A percentile compares a stretch with the other conserved stretches of the same genome.
phyloP scores from a whole-genome alignment of 148 eudicot genomes.

The Chenopodium album region DNA sequence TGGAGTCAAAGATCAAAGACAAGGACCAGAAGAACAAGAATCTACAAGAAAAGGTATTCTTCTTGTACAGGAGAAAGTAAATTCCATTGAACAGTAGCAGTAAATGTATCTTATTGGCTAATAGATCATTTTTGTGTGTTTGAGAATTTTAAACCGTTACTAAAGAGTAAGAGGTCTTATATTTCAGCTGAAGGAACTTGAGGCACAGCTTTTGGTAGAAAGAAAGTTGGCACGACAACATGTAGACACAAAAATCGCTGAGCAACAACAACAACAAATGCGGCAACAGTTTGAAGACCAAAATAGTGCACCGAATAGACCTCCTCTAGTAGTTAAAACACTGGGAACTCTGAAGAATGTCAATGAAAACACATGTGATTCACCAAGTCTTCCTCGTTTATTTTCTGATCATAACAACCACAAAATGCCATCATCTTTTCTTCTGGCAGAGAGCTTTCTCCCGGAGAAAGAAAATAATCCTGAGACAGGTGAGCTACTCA shows the following conservation, averaged over 20 bases:
- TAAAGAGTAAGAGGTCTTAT: background rate
- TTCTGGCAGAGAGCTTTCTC: conserved; percentile 24
- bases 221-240: conserved; percentile 90
- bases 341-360: conserved; percentile 33
- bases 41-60: conserved; percentile 80
- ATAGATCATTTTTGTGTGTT: background rate
- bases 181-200: conserved; percentile 83
- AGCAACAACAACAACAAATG: conserved; percentile 51
- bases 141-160: background rate
- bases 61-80: background rate
- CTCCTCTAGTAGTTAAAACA: conserved; percentile 52
- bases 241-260: conserved; percentile 73
- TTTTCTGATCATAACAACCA: conserved; percentile 39
- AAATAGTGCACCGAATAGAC: conserved; percentile 40
- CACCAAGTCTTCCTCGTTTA: conserved; percentile 32
- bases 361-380: conserved; percentile 26
- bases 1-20: conserved; percentile 81
- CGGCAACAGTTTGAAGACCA: conserved; percentile 53
- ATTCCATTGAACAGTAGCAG: background rate
- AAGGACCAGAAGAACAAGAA: conserved; percentile 72
- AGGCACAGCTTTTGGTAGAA: conserved; percentile 81
- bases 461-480: conserved; percentile 82
- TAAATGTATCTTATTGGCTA: background rate
- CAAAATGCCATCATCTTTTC: conserved; percentile 36
- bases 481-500: conserved; percentile 33